Conservation (phyloP, 73 alveolate genomes). For the Urostyla sp. region DNA sequence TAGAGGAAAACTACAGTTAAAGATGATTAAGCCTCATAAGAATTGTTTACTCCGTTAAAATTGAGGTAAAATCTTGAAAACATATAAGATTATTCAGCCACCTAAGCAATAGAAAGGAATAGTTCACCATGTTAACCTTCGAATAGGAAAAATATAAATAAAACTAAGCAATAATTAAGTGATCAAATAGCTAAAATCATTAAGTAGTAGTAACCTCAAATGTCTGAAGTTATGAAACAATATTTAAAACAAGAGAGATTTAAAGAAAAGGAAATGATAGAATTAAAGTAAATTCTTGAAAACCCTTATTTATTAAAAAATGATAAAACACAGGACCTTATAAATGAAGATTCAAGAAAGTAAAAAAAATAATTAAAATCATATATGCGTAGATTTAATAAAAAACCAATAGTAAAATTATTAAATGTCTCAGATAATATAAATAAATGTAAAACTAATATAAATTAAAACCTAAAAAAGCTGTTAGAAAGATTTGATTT, state of each 20-base stretch:
- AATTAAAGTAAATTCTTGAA: constrained; percentile 3
- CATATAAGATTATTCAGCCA: not conserved
- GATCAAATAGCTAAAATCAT: not conserved
- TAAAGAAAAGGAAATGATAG: not conserved
- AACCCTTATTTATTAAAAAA: constrained; percentile 25
- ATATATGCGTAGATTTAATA: not conserved
- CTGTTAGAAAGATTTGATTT: constrained; percentile 27
- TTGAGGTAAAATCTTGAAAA: not conserved
- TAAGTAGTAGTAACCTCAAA: not conserved
- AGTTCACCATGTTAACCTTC: constrained; percentile 8
- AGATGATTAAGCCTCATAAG: not conserved
- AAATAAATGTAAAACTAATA: constrained; percentile 6
- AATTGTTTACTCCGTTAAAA: not conserved
- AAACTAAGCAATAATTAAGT: constrained; percentile 1
- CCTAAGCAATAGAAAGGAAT: not conserved
- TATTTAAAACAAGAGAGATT: not conserved
- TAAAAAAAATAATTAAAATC: not conserved
- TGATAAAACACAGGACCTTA: not conserved
- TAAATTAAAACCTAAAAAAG: not conserved
- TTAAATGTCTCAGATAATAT: constrained; percentile 3
- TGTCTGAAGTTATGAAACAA: not conserved
- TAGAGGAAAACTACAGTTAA: not conserved
- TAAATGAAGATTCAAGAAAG: not conserved
- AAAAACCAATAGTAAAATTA: constrained; percentile 31
- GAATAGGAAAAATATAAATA: not conserved